Evolutionary conservation across 2,329 filamentous ascomycete genomes (phyloP), one percentile per base, ranked within the genome.

Genomic region (Paecilomyces sp.): DNA sequence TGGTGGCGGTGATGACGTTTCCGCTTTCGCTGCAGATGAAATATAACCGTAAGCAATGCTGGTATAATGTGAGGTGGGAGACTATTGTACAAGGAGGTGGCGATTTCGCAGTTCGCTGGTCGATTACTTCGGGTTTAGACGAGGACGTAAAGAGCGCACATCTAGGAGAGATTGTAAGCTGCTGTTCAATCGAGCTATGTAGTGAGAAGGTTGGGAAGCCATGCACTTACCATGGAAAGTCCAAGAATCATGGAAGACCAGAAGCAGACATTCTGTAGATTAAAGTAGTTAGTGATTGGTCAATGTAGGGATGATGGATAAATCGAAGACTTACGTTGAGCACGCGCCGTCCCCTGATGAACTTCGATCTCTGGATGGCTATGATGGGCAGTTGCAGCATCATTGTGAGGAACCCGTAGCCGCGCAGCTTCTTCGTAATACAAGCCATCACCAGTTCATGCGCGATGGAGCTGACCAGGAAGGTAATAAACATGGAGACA

Each of bases 371-470:
- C 79, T 97, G 94, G 31, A 97, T 79, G 74, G 92, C 85, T n/a
- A 97, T 90, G 65, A 97, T 94, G 0, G 94, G 94, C 66, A 97
- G 83, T 80, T 99, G 94, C 63, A 95, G 78, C 94, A 99, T 97
- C 86, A 97, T 94, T 63, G 91, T 89, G 22, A 95, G 70, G 71
- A 97, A 96, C 9, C 93, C 94, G 71, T 97, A 99, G 12, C 94
- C 94, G 41, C 94, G 81, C 54, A 97, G 81, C 79, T 99, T 97
- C 81, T 97, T 93, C 28, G 92, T 97, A 72, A 99, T 97, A 74
- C 93, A 97, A 7, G 90, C 92, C 90, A 99, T 96, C 68, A 99
- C 90, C 60, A 99, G 83, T 75, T 99, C 94, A 72, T 97, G 94
- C 15, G 91, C 92, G 24, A 96, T 71, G 36, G 94, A 91, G 61